Conservation (phyloP, 805 yeast genomes). For the Nakazawaea peltata region DNA sequence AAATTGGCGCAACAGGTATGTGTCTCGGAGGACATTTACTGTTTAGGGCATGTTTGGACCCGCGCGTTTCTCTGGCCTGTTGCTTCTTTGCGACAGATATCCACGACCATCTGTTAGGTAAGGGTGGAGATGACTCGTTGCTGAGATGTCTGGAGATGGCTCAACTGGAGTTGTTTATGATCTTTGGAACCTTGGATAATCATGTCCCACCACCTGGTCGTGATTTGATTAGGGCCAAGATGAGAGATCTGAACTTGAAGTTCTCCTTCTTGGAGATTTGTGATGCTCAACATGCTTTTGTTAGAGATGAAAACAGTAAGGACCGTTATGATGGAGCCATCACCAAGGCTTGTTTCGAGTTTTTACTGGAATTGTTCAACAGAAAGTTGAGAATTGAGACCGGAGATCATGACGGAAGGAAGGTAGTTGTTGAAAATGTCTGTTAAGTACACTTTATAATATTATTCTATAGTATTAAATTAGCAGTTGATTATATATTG, state of each 20-base stretch:
- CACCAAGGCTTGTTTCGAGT: conserved; percentile 57
- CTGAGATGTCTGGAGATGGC: conserved; percentile 45
- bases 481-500: not conserved
- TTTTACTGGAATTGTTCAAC: conserved; percentile 64
- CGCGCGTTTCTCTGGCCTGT: conserved; percentile 56
- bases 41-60: conserved; percentile 58
- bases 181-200: conserved; percentile 72
- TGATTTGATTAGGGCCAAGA: conserved; percentile 53
- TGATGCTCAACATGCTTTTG: conserved; percentile 80
- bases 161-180: conserved; percentile 53
- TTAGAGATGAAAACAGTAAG: conserved; percentile 69
- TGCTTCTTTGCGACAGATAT: conserved; percentile 80
- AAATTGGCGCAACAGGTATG: conserved; percentile 80
- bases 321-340: conserved; percentile 81
- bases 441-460: conserved; percentile 30
- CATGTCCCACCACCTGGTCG: conserved; percentile 78
- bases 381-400: conserved; percentile 58
- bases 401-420: conserved; percentile 53
- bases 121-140: conserved; percentile 60
- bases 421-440: conserved; percentile 47
- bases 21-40: conserved; percentile 83
- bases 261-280: conserved; percentile 68
- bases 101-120: conserved; percentile 59
- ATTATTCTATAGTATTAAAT: not conserved
- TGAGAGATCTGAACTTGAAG: conserved; percentile 51